Evolutionary conservation across 75 land plant species (phyloP).

Genomic region (Picea glauca): DNA sequence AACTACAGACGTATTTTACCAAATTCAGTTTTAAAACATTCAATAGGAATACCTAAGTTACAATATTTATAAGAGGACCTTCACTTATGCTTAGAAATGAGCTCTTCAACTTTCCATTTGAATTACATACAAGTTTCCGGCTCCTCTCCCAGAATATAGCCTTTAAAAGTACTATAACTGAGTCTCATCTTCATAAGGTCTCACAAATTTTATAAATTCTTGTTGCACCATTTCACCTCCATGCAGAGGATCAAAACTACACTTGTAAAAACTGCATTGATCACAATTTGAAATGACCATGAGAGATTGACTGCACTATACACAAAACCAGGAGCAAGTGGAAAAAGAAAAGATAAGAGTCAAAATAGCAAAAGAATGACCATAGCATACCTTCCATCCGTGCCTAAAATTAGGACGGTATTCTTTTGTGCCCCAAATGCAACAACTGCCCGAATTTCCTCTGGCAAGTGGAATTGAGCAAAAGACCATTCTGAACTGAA

Average conservation of each 20-base stretch:
- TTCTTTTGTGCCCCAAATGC: constrained; percentile 88
- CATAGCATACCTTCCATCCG: constrained; percentile 76
- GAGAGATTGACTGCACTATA: not conserved
- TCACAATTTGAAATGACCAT: not conserved
- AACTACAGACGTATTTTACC: not conserved
- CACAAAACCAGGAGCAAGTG: not conserved
- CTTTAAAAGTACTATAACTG: constrained; percentile 1
- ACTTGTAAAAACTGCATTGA: constrained; percentile 70
- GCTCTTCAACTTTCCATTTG: not conserved
- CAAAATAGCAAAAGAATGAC: not conserved
- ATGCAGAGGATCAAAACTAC: constrained; percentile 63
- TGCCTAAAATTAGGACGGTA: constrained; percentile 61
- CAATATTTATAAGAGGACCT: not conserved
- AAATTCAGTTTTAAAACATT: not conserved
- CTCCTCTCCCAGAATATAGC: not conserved
- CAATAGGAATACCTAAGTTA: not conserved
- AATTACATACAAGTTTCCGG: not conserved
- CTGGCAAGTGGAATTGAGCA: constrained; percentile 80
- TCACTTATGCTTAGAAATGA: not conserved
- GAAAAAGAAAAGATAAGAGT: not conserved
- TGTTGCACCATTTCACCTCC: constrained; percentile 90
- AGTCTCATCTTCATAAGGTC: constrained; percentile 16
- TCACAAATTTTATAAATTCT: constrained; percentile 65
- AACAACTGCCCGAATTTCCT: constrained; percentile 56
- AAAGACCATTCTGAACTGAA: constrained; percentile 98